Percentiles rank a stretch among this genome's conserved stretches.
These are phyloP conservation scores for Lactuca sativa DNA, from an alignment of 129 eudicot genomes.

Conservation along the genomic window DNA sequence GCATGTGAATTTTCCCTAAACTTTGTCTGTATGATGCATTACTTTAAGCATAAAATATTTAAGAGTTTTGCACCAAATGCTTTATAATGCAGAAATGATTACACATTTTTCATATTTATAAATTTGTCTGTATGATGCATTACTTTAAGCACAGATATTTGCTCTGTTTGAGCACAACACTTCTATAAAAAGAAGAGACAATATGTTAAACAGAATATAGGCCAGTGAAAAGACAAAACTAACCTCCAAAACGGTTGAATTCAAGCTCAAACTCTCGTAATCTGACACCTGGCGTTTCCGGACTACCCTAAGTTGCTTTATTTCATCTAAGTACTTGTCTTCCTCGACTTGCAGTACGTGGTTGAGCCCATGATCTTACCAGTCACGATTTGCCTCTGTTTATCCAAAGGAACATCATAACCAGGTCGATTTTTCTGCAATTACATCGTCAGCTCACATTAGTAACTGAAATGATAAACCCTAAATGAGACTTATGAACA, in stretches of 20 bases:
- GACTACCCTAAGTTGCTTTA: conserved; percentile 59
- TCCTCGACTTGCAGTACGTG: conserved; percentile 43
- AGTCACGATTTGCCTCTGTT: conserved; percentile 27
- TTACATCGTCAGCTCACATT: conserved; percentile 5
- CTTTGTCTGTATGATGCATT: too few relatives aligned
- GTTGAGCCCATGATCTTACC: conserved; percentile 46
- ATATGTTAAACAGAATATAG: neutral
- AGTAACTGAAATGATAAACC: neutral
- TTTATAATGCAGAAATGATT: too few relatives aligned
- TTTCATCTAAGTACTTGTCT: conserved; percentile 44
- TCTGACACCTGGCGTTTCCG: conserved; percentile 44
- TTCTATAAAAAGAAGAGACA: conserved; percentile 26
- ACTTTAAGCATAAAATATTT: too few relatives aligned
- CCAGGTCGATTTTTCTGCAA: conserved; percentile 27
- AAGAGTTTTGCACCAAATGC: too few relatives aligned
- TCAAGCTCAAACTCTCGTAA: conserved; percentile 28
- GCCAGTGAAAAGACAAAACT: conserved; percentile 11
- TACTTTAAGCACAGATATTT: conserved; percentile 36
- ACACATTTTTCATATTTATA: too few relatives aligned
- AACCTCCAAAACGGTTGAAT: conserved; percentile 53
- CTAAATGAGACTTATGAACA: neutral
- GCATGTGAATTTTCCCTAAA: too few relatives aligned
- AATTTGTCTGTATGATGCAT: too few relatives aligned
- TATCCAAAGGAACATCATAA: conserved; percentile 22
- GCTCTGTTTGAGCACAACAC: conserved; percentile 45